A percentile compares a stretch with the other conserved stretches of the same genome.
These are phyloP conservation scores for Citropsis articulata DNA, from an alignment of 345 rosid genomes.

Conservation along the genomic window DNA sequence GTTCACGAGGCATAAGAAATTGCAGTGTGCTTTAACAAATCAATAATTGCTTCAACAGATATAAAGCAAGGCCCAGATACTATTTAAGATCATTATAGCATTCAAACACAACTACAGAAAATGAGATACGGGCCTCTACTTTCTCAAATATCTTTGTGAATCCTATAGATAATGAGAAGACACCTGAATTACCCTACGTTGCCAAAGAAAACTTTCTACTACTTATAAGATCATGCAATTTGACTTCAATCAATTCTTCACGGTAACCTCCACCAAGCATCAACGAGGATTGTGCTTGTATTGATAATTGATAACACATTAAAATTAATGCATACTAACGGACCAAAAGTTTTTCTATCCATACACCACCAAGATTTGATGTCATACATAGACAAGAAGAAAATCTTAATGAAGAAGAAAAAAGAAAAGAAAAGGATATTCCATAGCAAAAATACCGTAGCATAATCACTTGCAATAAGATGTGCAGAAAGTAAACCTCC, in stretches of 20 bases:
- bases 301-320: not conserved
- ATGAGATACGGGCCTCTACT: not conserved
- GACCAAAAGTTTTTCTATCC: not conserved
- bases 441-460: conserved; percentile 54
- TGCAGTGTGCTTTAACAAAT: not conserved
- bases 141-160: not conserved
- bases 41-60: not conserved
- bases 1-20: not conserved
- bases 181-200: not conserved
- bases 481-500: conserved; percentile 99
- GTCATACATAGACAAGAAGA: conserved; percentile 3
- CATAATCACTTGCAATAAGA: conserved; percentile 93
- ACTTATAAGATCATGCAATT: not conserved
- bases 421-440: not conserved
- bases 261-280: not conserved
- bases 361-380: not conserved
- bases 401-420: conserved; percentile 6
- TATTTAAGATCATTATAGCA: not conserved
- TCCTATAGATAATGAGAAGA: not conserved
- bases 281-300: not conserved
- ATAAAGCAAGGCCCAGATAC: not conserved
- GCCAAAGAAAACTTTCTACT: not conserved
- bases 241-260: not conserved
- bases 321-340: not conserved
- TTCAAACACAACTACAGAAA: not conserved